phyloP scores from a whole-genome alignment of 495 filamentous ascomycete genomes.

The Chlorociboria aeruginascens region DNA sequence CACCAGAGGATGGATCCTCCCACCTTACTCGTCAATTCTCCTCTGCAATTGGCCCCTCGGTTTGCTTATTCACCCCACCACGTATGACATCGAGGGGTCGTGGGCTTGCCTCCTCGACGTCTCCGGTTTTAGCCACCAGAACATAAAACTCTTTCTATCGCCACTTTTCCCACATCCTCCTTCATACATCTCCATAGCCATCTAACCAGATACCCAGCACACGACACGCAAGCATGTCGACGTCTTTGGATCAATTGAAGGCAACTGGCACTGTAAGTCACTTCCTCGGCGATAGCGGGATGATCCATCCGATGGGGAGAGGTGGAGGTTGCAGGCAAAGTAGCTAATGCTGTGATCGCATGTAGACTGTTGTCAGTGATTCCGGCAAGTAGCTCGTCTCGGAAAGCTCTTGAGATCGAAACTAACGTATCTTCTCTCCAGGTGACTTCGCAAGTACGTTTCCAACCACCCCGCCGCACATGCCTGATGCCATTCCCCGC shows the following conservation, averaged over 20 bases:
- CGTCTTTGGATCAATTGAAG: constrained; percentile 92
- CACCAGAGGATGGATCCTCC: too few species aligned
- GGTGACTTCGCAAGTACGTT: constrained; percentile 72
- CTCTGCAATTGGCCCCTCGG: too few species aligned
- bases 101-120: not conserved
- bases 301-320: not conserved
- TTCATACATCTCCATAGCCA: not conserved
- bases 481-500: not conserved
- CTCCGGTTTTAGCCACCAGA: constrained; percentile 6
- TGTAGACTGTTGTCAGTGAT: constrained; percentile 84
- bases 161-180: constrained; percentile 2
- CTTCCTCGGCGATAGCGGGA: constrained; percentile 9
- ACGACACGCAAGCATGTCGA: constrained; percentile 48
- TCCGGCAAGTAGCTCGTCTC: constrained; percentile 54
- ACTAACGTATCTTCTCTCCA: constrained; percentile 18
- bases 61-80: too few species aligned
- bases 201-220: constrained; percentile 4
- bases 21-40: too few species aligned
- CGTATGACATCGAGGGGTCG: too few species aligned
- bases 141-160: not conserved
- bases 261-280: constrained; percentile 81
- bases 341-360: constrained; percentile 12
- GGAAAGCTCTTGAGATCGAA: not conserved
- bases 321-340: constrained; percentile 1
- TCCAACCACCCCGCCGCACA: constrained; percentile 3